Base-by-base conservation (phyloP, 2,329 filamentous ascomycete species). In the Nemania diffusa region DNA sequence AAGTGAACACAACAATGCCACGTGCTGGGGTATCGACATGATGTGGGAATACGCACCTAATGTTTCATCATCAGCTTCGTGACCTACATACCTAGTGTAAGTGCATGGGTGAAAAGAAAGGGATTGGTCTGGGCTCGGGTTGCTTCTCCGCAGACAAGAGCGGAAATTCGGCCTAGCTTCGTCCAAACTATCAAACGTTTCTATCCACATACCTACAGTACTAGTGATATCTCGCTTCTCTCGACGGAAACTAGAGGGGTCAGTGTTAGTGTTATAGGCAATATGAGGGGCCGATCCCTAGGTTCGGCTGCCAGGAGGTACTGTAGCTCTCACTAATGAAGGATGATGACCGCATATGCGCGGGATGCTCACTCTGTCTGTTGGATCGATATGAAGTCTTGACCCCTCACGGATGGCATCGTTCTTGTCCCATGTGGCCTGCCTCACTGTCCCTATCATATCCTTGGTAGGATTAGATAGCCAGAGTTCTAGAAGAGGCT, bases 1-100 rank as follows among this genome's bases (percentile, higher is more conserved):
- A 42, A n/a, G n/a, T 52, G 34, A 60, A 51, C 50, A 37, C 64
- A 20, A 62, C 62, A 26, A 53, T 70, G 65, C 69, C 69, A 71
- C 69, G 68, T 71, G 69, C 64, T 48, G 42, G 48, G 56, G 27
- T 57, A 56, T 68, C 57, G 27, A 65, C 32, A 50, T 15, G 17
- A 34, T 62, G 34, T 27, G 29, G 29, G 22, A 37, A 26, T 20
- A 29, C 8, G 24, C 7, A 15, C n/a, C n/a, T 29, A 20, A 26
- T 29, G 63, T 65, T 61, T 65, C 52, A 57, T 52, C 26, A 44
- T 32, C 46, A 20, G 26, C 27, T 42, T 42, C 26, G 46, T 26
- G 29, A 20, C 13, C 5, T 46, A 27, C 29, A 9, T 17, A 48
- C 44, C 9, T 22, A 46, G 44, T 24, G 22, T 20, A 4, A n/a